Percentiles rank a stretch among this genome's conserved stretches.
Evolutionary conservation across 495 filamentous ascomycete genomes (phyloP).

Genomic region (Bombardia bombarda): DNA sequence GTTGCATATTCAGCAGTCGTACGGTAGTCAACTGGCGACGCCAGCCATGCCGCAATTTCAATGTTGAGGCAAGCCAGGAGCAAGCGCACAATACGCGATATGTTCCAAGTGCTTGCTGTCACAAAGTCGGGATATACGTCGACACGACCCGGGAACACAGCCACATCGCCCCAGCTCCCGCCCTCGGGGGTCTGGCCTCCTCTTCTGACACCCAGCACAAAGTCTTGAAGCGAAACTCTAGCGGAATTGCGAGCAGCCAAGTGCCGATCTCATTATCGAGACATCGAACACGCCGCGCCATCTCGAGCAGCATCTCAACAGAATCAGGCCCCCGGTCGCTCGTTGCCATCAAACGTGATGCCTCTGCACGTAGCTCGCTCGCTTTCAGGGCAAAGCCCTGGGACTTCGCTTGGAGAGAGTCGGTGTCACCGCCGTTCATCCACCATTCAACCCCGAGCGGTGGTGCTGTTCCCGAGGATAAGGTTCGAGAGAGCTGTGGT

Average conservation of each 20-base stretch:
- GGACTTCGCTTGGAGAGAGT: constrained; percentile 24
- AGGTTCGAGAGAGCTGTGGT: constrained; percentile 31
- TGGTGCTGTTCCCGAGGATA: constrained; percentile 30
- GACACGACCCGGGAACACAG: constrained; percentile 45
- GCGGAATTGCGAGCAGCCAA: constrained; percentile 34
- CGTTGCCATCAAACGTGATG: constrained; percentile 25
- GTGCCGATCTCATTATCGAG: constrained; percentile 33
- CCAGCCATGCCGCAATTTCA: constrained; percentile 40
- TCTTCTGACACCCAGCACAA: constrained; percentile 40
- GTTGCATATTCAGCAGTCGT: constrained; percentile 43
- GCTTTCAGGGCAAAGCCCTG: constrained; percentile 35
- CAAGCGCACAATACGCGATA: constrained; percentile 30
- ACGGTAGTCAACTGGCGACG: constrained; percentile 41
- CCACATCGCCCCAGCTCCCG: constrained; percentile 26
- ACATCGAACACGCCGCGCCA: constrained; percentile 27
- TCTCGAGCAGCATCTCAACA: constrained; percentile 24
- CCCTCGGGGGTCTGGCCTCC: constrained; percentile 16
- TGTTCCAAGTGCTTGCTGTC: constrained; percentile 38
- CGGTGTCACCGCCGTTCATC: constrained; percentile 29
- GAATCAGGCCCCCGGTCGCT: constrained; percentile 23
- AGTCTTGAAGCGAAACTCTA: constrained; percentile 28
- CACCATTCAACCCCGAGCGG: constrained; percentile 41
- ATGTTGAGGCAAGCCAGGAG: constrained; percentile 36
- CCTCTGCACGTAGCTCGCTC: constrained; percentile 33
- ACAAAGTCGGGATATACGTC: constrained; percentile 44